Evolutionary conservation across 129 eudicot genomes (phyloP).

Genomic region (Flaveria ramosissima): DNA sequence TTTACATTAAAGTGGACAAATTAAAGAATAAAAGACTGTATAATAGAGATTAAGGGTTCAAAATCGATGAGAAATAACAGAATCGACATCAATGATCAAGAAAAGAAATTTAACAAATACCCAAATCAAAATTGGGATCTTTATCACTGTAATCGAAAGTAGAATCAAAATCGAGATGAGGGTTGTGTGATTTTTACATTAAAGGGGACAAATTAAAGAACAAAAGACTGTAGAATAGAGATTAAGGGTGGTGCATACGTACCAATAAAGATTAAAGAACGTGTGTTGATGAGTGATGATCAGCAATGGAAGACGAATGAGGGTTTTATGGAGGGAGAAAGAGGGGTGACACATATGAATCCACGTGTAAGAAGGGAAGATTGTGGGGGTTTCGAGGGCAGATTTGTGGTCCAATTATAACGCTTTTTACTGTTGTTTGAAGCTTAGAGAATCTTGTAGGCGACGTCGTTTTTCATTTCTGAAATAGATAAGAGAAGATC

Average conservation of each 20-base stretch:
- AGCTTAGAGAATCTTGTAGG: neutral
- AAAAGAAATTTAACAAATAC: neutral
- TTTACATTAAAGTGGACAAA: too few species aligned
- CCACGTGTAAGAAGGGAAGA: conserved; percentile 32
- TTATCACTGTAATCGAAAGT: too few species aligned
- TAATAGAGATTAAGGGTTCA: too few species aligned
- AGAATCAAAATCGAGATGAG: too few species aligned
- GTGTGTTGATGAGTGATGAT: neutral
- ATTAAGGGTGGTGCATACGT: too few species aligned
- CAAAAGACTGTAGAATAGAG: too few species aligned
- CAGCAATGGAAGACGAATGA: neutral
- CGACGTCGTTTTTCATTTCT: neutral
- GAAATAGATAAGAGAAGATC: too few species aligned
- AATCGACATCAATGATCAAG: neutral
- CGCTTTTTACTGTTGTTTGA: neutral
- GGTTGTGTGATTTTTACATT: too few species aligned
- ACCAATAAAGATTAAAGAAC: neutral
- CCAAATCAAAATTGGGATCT: neutral
- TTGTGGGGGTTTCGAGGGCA: conserved; percentile 11
- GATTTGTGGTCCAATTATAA: conserved; percentile 27
- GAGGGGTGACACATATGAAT: conserved; percentile 29
- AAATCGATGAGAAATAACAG: neutral
- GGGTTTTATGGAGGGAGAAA: conserved; percentile 21
- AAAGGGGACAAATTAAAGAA: too few species aligned
- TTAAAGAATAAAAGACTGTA: too few species aligned